A percentile compares a stretch with the other conserved stretches of the same genome.
Evolutionary conservation across 805 yeast genomes (phyloP).

Genomic region (Wickerhamiella galacta): DNA sequence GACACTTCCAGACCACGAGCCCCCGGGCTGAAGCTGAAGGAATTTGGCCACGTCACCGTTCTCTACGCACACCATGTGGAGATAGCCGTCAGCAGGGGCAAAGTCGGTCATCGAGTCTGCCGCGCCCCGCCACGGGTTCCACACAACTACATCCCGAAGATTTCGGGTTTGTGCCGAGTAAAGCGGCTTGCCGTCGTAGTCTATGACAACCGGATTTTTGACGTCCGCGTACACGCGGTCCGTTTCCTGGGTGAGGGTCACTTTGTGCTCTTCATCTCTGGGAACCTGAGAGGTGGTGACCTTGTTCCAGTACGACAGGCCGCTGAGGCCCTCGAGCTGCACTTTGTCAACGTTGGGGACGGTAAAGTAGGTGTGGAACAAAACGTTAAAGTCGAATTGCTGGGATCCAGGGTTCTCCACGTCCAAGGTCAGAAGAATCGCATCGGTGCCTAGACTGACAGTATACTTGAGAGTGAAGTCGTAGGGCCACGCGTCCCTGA

Average conservation of each 20-base stretch:
- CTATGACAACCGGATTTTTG: slow-evolving; percentile 37
- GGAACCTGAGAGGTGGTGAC: slow-evolving; percentile 31
- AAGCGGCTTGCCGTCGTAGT: slow-evolving; percentile 51
- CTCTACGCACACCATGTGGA: slow-evolving; percentile 84
- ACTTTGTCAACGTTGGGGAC: slow-evolving; percentile 65
- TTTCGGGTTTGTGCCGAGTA: slow-evolving; percentile 44
- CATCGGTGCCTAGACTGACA: slow-evolving; percentile 39
- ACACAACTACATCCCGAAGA: slow-evolving; percentile 61
- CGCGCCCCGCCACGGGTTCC: slow-evolving; percentile 94
- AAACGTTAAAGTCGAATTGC: slow-evolving; percentile 75
- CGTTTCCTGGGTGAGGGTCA: slow-evolving; percentile 36
- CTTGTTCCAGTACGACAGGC: slow-evolving; percentile 61
- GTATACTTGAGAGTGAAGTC: slow-evolving; percentile 70
- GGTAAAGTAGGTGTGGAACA: slow-evolving; percentile 78
- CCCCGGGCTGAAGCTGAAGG: slow-evolving; percentile 48
- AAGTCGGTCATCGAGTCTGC: slow-evolving; percentile 78
- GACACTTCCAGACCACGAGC: slow-evolving; percentile 44
- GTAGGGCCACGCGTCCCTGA: slow-evolving; percentile 41
- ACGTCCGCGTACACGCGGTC: slow-evolving; percentile 71
- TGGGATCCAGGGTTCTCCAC: slow-evolving; percentile 53
- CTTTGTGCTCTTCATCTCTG: slow-evolving; percentile 16
- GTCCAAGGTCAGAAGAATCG: slow-evolving; percentile 40
- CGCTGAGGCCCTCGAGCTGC: slow-evolving; percentile 61
- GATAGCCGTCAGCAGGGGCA: slow-evolving; percentile 67
- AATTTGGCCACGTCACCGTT: slow-evolving; percentile 77